Evolutionary conservation across 1,139 yeast species (phyloP), one percentile per base, ranked within the genome.

Genomic region (Arxiozyma heterogenica): DNA sequence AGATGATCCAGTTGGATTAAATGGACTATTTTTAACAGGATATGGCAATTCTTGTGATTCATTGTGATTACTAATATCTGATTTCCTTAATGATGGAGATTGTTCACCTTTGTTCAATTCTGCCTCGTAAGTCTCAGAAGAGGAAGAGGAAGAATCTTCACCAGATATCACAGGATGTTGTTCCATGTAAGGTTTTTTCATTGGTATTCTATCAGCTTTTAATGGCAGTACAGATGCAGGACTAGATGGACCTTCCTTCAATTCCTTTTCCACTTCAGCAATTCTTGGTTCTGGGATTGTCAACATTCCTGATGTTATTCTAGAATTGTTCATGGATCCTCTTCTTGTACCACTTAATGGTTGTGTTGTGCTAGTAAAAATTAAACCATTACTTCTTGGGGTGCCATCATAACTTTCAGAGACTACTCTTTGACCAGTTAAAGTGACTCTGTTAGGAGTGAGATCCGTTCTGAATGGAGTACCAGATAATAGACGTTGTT

Each of bases 271-370:
- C 17, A 72, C 68, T 52, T 72, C 75, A 21, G 71, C 64, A 52
- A 73, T 61, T 56, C 66, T 71, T 25, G 75, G 75, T 56, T 73
- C 75, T 2, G 76, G 76, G 18, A 71, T 72, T 20, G 70, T 62
- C 27, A 84, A 70, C 87, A 83, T 84, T 1, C 90, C 90, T 0
- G 87, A 82, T 0, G 86, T 81, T 48, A 83, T 82, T 63, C 88
- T 74, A 30, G 68, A 59, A 9, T 64, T 55, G 17, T 25, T 41
- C 21, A 43, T 17, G 41, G 61, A 54, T 4, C 38, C 39, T 41
- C 50, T 42, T 27, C 50, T 41, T 15, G 41, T 17, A 42, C 17
- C 20, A 3, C 52, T 47, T 9, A 58, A 47, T 47, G 54, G 42
- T 53, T 47, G 49, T 50, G 44, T 50, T 12, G 54, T 45, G 21